Evolutionary conservation across 768 basidiomycete genomes (phyloP).

Genomic region (Tylopilus cervinicoccineus): DNA sequence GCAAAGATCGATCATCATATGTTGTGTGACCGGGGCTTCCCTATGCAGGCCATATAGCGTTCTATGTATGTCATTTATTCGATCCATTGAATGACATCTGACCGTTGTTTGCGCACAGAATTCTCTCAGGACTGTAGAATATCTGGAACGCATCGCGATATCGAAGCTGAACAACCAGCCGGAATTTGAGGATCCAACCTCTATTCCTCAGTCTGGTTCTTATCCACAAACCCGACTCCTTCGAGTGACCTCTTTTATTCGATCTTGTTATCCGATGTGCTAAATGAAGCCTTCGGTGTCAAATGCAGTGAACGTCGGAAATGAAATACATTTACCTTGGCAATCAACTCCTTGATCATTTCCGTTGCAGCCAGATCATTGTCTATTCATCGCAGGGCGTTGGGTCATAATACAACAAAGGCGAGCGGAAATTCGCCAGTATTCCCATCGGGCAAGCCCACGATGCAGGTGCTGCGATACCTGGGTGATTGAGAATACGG

Average conservation of each 20-base stretch:
- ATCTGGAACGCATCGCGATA: neutral
- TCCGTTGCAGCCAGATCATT: slow-evolving; percentile 25
- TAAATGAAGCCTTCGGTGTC: slow-evolving; percentile 18
- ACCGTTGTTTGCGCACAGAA: too few species aligned
- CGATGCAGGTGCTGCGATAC: slow-evolving; percentile 59
- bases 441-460: slow-evolving; percentile 67
- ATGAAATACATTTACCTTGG: slow-evolving; percentile 43
- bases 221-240: slow-evolving; percentile 59
- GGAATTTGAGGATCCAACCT: slow-evolving; percentile 31
- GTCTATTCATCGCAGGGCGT: slow-evolving; percentile 34
- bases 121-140: too few species aligned
- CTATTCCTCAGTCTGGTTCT: slow-evolving; percentile 56
- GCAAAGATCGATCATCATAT: too few species aligned
- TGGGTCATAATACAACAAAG: slow-evolving; percentile 52
- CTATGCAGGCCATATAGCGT: too few species aligned
- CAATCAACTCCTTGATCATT: slow-evolving; percentile 31
- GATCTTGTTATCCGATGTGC: slow-evolving; percentile 56
- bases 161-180: slow-evolving; percentile 27
- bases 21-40: too few species aligned
- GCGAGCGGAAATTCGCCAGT: slow-evolving; percentile 76
- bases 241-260: slow-evolving; percentile 59
- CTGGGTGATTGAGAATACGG: slow-evolving; percentile 52
- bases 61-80: too few species aligned
- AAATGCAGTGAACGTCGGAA: neutral
- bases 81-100: too few species aligned